Base-by-base conservation (phyloP, 2,329 filamentous ascomycete species). In the Zalaria obscura region DNA sequence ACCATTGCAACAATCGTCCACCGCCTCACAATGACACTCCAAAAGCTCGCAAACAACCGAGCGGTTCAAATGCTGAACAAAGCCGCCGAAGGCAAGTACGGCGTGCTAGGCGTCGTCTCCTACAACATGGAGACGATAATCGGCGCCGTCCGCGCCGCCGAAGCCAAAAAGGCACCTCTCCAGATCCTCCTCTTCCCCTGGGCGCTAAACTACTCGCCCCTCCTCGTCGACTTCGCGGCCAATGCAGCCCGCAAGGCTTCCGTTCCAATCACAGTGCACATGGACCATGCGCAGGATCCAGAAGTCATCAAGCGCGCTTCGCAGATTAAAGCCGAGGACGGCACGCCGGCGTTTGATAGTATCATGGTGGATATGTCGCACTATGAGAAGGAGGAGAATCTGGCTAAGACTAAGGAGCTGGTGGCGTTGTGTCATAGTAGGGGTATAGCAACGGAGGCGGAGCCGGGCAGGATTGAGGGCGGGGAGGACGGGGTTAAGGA, bases 281-380 rank as follows among this genome's bases (percentile, higher is more conserved):
- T 68, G 49, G 65, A 68, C 42, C 65, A 68, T 45, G 64, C 64
- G 2, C 65, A 67, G 43, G 56, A 65, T 48, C 61, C 60, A 2
- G 61, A 58, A 3, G 56, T 67, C 28, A 63, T 66, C 40, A 57
- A 58, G 45, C 52, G 53, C 29, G 64, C 64, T 26, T 59, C 60
- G 4, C 47, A 42, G 25, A 42, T 51, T 29, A 44, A 44, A 35
- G 48, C 48, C 4, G 43, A 40, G 26, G 54, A 57, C 25, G 54
- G 54, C 4, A 55, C 54, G 9, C 54, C 71, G 4, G 62, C 63
- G 3, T 83, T 83, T 50, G 80, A 84, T 58, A 75, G 70, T 47
- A 83, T 85, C 55, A 84, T 85, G 80, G 75, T 84, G 0, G 81
- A 85, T 59, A 85, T 85, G 79, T 75, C 69, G 44, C 80, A 84